Evolutionary conservation across 202 grass and related monocot genomes (phyloP).

Genomic region (Setaria italica): DNA sequence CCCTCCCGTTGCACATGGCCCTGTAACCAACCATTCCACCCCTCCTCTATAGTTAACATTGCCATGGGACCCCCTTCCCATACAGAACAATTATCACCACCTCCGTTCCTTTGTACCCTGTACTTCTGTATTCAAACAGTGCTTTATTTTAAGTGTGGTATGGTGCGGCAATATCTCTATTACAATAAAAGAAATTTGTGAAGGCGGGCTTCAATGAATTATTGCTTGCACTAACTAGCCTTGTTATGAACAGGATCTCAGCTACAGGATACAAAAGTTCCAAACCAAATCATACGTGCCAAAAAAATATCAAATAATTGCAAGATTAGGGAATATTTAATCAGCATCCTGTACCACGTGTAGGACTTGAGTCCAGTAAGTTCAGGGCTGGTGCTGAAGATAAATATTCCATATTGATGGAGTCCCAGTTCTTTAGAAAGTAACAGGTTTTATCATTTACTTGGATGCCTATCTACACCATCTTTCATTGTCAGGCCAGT

Average conservation of each 20-base stretch:
- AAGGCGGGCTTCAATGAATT: constrained; percentile 48
- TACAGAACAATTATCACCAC: constrained; percentile 57
- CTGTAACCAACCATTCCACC: constrained; percentile 55
- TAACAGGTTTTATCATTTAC: constrained; percentile 50
- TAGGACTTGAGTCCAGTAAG: constrained; percentile 42
- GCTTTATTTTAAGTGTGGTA: constrained; percentile 49
- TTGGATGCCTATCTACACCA: constrained; percentile 50
- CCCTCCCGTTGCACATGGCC: constrained; percentile 83
- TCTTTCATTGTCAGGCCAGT: constrained; percentile 51
- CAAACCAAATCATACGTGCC: constrained; percentile 19
- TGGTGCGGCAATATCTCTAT: constrained; percentile 39
- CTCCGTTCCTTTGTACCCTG: constrained; percentile 44
- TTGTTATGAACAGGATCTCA: constrained; percentile 42
- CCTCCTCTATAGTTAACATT: constrained; percentile 54
- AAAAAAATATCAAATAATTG: constrained; percentile 32
- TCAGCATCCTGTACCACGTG: constrained; percentile 42
- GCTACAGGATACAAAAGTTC: constrained; percentile 30
- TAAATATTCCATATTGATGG: constrained; percentile 56
- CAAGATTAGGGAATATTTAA: constrained; percentile 35
- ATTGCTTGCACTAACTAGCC: constrained; percentile 50
- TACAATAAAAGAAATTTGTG: constrained; percentile 36
- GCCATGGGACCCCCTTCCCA: constrained; percentile 57
- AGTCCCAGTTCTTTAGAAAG: constrained; percentile 48
- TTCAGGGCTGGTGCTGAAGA: constrained; percentile 40
- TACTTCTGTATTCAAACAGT: constrained; percentile 57